phyloP scores from a whole-genome alignment of 2,329 filamentous ascomycete species.

The Westerdykella ornata region DNA sequence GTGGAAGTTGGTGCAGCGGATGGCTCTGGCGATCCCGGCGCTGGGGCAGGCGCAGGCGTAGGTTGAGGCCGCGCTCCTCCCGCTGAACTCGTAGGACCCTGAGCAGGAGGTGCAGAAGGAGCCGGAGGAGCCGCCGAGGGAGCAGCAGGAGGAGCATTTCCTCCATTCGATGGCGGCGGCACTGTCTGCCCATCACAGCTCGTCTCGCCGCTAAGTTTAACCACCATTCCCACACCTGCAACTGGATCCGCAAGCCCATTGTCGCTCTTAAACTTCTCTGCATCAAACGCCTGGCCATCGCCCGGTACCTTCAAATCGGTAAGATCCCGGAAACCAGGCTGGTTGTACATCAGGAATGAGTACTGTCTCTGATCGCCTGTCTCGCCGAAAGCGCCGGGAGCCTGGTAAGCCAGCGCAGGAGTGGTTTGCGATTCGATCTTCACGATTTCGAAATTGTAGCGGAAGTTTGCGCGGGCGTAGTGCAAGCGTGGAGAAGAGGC shows the following conservation, averaged over 20 bases:
- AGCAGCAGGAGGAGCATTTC: not conserved
- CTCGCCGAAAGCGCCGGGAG: constrained; percentile 28
- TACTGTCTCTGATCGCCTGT: constrained; percentile 28
- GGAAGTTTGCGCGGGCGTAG: constrained; percentile 29
- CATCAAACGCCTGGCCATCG: constrained; percentile 22
- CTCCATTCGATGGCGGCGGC: not conserved
- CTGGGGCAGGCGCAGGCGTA: too few species aligned
- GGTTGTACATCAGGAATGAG: constrained; percentile 28
- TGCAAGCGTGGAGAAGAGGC: constrained; percentile 24
- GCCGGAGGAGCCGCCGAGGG: constrained; percentile 1
- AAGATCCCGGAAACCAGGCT: constrained; percentile 20
- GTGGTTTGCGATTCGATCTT: constrained; percentile 18
- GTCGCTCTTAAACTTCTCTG: constrained; percentile 23
- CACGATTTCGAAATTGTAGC: constrained; percentile 20
- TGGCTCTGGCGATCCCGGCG: too few species aligned
- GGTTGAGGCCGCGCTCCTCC: too few species aligned
- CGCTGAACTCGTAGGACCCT: too few species aligned
- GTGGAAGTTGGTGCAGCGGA: too few species aligned
- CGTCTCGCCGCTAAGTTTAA: constrained; percentile 22
- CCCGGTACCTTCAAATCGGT: constrained; percentile 19
- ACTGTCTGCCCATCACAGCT: constrained; percentile 2
- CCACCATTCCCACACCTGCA: constrained; percentile 31
- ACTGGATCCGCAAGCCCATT: constrained; percentile 24
- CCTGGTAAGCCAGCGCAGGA: constrained; percentile 22
- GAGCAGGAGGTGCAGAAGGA: not conserved